Evolutionary conservation across 805 yeast genomes (phyloP), one percentile per base, ranked within the genome.

Genomic region (Wickerhamiella kurtzmanii): DNA sequence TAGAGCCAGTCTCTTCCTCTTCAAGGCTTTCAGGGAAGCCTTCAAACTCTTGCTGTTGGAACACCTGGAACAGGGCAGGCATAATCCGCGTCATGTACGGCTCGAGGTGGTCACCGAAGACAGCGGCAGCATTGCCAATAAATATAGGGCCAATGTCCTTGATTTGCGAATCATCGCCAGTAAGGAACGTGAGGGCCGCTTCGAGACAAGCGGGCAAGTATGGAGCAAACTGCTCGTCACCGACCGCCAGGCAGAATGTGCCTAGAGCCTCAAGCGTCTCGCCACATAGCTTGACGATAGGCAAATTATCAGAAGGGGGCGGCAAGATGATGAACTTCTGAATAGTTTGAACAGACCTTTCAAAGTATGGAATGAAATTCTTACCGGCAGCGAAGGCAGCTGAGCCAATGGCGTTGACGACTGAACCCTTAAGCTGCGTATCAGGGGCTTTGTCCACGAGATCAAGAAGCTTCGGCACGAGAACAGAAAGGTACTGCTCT

Each of bases 121-220:
- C 95, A 69, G 83, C 84, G 49, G 97, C 95, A 79, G 89, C 77
- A 67, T 84, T 84, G 47, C 94, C 80, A 66, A 92, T 79, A 65
- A 92, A 87, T 11, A 95, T 85, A 57, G 85, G 89, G 43, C 95
- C 95, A 48, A 95, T 77, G 68, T 92, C 99, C 71, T 95, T 81
- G 57, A 92, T 75, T 69, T 95, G 76, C 40, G 88, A 75, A 63
- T 80, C 80, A 47, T 81, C 82, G 32, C 89, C 77, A 54, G 76
- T 73, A 56, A 89, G 74, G 47, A 94, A 80, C 48, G 71, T 71
- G 61, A 85, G 82, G 22, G 96, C 88, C 50, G 96, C 85, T 61
- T 83, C 82, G 56, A 87, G 84, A 63, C 88, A 74, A 21, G 95
- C 89, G 61, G 80, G 79, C 44, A 96, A 95, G 63, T 76, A 86